Conservation (phyloP, 768 basidiomycete genomes). For the Rhizopogon salebrosus region DNA sequence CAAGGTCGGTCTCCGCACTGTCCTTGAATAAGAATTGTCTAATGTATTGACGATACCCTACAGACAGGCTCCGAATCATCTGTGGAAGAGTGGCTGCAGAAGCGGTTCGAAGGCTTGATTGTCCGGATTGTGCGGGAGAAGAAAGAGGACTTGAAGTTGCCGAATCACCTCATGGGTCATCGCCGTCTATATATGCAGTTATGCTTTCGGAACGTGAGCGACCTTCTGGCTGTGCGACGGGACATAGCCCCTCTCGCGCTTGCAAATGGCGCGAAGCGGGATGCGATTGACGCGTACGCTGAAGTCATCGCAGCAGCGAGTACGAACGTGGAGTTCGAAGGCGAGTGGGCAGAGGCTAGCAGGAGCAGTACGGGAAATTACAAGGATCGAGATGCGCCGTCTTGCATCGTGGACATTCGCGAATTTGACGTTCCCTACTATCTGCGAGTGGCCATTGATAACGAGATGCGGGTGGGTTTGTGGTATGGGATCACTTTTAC, state of each 20-base stretch:
- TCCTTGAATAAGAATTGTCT: not conserved
- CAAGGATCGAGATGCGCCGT: constrained; percentile 76
- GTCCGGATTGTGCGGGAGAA: constrained; percentile 71
- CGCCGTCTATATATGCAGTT: constrained; percentile 84
- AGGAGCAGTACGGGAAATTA: constrained; percentile 33
- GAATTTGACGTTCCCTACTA: constrained; percentile 98
- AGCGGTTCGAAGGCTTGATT: constrained; percentile 87
- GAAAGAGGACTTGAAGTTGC: constrained; percentile 93
- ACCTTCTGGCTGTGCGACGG: constrained; percentile 81
- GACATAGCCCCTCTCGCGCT: constrained; percentile 88
- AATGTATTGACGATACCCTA: constrained; percentile 1
- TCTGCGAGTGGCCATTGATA: constrained; percentile 98
- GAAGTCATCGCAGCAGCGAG: constrained; percentile 82
- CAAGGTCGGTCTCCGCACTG: constrained; percentile 54
- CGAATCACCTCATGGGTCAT: constrained; percentile 97
- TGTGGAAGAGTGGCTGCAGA: constrained; percentile 94
- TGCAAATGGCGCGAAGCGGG: constrained; percentile 86
- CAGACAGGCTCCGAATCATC: constrained; percentile 81
- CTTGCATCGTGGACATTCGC: constrained; percentile 89
- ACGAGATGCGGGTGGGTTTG: constrained; percentile 94
- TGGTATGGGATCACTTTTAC: constrained; percentile 91
- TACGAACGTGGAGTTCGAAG: constrained; percentile 67
- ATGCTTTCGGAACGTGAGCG: constrained; percentile 89
- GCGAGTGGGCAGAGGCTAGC: constrained; percentile 50
- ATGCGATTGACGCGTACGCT: constrained; percentile 95